Evolutionary conservation across 345 rosid genomes (phyloP), one percentile per base, ranked within the genome.

Genomic region (Pseudoturritis turrita): DNA sequence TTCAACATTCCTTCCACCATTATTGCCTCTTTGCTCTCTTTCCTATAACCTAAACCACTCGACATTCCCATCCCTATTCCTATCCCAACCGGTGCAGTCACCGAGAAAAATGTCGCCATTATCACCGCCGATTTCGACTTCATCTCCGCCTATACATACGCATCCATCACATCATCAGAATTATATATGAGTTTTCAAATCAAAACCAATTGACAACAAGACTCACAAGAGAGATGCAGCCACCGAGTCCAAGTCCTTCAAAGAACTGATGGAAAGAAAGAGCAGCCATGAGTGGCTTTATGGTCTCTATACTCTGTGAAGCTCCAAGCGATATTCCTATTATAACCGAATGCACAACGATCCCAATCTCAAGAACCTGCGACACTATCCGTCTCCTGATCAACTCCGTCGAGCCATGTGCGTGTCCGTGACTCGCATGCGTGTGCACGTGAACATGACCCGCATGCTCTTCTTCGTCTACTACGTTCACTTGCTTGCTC

Each of bases 211-310:
- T 2, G 9, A 3, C 0, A 5, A 0, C 21, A 22, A 47, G 51
- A 18, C 46, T 36, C 55, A 87, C 91, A 75, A 85, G 84, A 23
- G 87, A 73, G 70, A 88, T 83, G 85, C 96, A 90, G 60, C 94
- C 90, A 26, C 94, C 94, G 4, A 88, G 94, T 29, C 94, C 94
- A 83, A 85, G 83, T 28, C 94, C 94, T 68, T 90, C 96, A 37
- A 88, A 90, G 59, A 88, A 86, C 70, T 90, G 96, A 63, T 90
- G 93, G 70, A 90, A 90, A 40, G 87, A 83, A 45, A 87, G 69
- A 21, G 96, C 96, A 22, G 75, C 85, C 51, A 90, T 49, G 28
- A 88, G 84, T 53, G 93, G 93, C 80, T 70, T 83, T 77, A 90
- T 79, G 7, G 88, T 86, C 6, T 80, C 79, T 14, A 76, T 40